Base-by-base conservation (phyloP, 2,329 filamentous ascomycete species). In the Ophiostoma piceae region DNA sequence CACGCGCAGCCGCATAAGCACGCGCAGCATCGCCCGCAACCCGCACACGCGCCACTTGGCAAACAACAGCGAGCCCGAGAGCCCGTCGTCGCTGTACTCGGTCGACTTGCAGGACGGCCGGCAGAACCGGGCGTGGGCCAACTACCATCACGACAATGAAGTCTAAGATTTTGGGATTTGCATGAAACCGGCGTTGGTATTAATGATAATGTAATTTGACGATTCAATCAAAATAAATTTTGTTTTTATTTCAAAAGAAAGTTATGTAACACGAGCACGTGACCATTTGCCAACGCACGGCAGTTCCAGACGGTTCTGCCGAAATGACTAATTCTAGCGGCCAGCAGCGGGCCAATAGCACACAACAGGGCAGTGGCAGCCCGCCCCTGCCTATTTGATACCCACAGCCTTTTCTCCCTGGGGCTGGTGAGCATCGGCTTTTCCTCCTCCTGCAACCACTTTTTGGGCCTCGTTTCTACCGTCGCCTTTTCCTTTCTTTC, bases 11-110 rank as follows among this genome's bases (percentile, higher is more conserved):
- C 11, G 4, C 12, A 14, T 3, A 26, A 32, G 14, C 12, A 8
- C 26, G 11, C 60, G 29, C 29, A 39, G 32, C 35, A 35, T 16
- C 62, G 8, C 19, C 62, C n/a, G 32, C 8, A 57, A 69, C 37
- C 47, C 68, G 22, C 65, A 67, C 54, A 60, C 22, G 7, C 26
- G 64, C 2, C 57, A 51, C 22, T n/a, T n/a, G 51, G 26, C 7
- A 14, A 39, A 29, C 11, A 7, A 26, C 7, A 68, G 41, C 32
- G 39, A 29, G 2, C 35, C 39, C 19, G 19, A 37, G 19, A 70
- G 69, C 29, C 69, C 67, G 57, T 62, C 69, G 16, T 69, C 67
- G 54, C 64, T 64, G 3, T 68, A 69, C 39, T 68, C 67, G 29
- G 70, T 68, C 57, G 66, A 66, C 66, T 57, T 67, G 32, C 32